Percentiles rank a stretch among this genome's conserved stretches.
phyloP scores from a whole-genome alignment of 345 rosid genomes.

The Dovyalis caffra region DNA sequence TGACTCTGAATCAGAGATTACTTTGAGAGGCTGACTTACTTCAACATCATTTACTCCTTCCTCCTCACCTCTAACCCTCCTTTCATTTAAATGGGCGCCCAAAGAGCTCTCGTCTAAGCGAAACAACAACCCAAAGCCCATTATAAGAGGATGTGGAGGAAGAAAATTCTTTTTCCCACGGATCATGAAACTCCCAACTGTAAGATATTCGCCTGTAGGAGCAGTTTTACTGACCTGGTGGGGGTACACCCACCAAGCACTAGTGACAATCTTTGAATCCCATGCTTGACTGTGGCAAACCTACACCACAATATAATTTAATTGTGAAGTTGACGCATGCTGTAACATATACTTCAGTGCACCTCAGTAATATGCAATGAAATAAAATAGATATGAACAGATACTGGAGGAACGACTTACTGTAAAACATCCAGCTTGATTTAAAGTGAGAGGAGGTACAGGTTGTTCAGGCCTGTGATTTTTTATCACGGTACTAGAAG shows the following conservation, averaged over 20 bases:
- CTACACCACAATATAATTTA: slow-evolving; percentile 36
- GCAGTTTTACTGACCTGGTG: slow-evolving; percentile 99
- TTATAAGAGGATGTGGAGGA: slow-evolving; percentile 94
- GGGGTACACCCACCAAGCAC: slow-evolving; percentile 99
- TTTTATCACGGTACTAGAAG: slow-evolving; percentile 94
- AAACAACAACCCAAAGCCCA: slow-evolving; percentile 97
- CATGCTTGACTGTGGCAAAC: slow-evolving; percentile 99
- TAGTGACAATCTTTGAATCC: slow-evolving; percentile 97
- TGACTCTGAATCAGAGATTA: slow-evolving; percentile 59
- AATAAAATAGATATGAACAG: not conserved
- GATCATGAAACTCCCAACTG: slow-evolving; percentile 98
- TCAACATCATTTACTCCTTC: slow-evolving; percentile 65
- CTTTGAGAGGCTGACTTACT: slow-evolving; percentile 44
- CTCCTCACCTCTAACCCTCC: slow-evolving; percentile 96
- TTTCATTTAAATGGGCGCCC: slow-evolving; percentile 95
- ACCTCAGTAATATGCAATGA: not conserved
- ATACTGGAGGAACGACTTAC: slow-evolving; percentile 31
- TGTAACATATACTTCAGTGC: slow-evolving; percentile 5
- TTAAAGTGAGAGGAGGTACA: slow-evolving; percentile 88
- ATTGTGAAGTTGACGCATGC: slow-evolving; percentile 7
- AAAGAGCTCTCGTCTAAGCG: slow-evolving; percentile 98
- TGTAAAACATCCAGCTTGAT: slow-evolving; percentile 97
- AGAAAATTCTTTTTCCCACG: slow-evolving; percentile 97
- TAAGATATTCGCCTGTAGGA: slow-evolving; percentile 98
- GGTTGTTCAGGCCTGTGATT: slow-evolving; percentile 90